These are phyloP conservation scores for Gonium pectorale DNA, from an alignment of 139 green algal genomes.

Conservation along the genomic window DNA sequence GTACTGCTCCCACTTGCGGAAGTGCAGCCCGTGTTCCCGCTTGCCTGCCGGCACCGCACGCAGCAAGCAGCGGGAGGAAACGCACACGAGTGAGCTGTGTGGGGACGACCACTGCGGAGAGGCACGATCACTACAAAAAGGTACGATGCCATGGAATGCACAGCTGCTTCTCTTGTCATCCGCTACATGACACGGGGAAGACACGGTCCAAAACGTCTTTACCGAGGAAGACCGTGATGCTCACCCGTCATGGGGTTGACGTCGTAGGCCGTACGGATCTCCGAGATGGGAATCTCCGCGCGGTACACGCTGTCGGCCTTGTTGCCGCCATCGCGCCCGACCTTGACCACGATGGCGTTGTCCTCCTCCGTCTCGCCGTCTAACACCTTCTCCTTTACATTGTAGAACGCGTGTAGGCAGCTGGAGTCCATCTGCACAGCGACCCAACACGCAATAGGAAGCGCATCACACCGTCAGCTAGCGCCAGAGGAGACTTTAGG, in stretches of 20 bases:
- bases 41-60: constrained; percentile 13
- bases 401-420: background rate
- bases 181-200: no score
- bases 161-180: no score
- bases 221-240: no score
- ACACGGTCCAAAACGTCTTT: no score
- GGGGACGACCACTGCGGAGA: no score
- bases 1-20: background rate
- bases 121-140: no score
- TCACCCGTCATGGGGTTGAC: constrained; percentile 14
- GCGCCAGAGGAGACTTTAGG: no score
- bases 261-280: background rate
- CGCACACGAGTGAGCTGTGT: no score
- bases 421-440: background rate
- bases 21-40: background rate
- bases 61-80: no score
- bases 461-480: no score
- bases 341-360: background rate
- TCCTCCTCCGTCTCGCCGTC: background rate
- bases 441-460: background rate
- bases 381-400: background rate
- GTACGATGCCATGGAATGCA: no score
- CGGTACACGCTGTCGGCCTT: background rate
- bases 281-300: background rate
- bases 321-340: background rate